phyloP scores from a whole-genome alignment of 2,329 filamentous ascomycete genomes.

The Colletotrichum sublineola region DNA sequence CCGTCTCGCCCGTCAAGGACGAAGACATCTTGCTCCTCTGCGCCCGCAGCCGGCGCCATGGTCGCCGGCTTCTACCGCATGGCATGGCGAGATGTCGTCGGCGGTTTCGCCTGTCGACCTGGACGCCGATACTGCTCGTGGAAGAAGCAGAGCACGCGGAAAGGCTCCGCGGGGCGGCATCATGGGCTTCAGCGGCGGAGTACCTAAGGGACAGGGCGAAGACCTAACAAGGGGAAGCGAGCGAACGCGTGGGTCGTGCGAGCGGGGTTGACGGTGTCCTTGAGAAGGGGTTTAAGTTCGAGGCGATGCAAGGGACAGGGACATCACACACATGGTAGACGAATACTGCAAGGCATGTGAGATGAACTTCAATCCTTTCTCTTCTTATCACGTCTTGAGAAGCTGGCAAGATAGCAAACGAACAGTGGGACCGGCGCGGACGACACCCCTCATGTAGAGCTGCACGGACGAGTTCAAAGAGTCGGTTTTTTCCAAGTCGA shows the following conservation, averaged over 20 bases:
- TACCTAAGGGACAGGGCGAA: conserved; percentile 56
- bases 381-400: background rate
- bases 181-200: conserved; percentile 61
- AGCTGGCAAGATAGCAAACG: background rate
- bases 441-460: conserved; percentile 50
- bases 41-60: conserved; percentile 58
- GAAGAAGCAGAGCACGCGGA: conserved; percentile 52
- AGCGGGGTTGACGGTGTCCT: conserved; percentile 62
- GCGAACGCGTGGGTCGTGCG: conserved; percentile 65
- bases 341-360: conserved; percentile 67
- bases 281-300: conserved; percentile 62
- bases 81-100: conserved; percentile 61
- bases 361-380: conserved; percentile 57
- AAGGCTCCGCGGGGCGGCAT: conserved; percentile 59
- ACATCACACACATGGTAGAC: conserved; percentile 57
- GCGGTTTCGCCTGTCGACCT: conserved; percentile 70
- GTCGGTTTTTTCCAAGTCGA: conserved; percentile 70
- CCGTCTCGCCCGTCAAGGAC: conserved; percentile 59
- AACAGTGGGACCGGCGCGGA: conserved; percentile 58
- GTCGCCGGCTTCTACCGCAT: conserved; percentile 52
- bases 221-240: conserved; percentile 52
- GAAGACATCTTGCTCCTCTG: conserved; percentile 59
- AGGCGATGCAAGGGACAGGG: conserved; percentile 66
- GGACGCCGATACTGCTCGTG: conserved; percentile 61
- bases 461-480: conserved; percentile 70